Evolutionary conservation across 805 yeast species (phyloP).

Genomic region (Ogataea corticis): DNA sequence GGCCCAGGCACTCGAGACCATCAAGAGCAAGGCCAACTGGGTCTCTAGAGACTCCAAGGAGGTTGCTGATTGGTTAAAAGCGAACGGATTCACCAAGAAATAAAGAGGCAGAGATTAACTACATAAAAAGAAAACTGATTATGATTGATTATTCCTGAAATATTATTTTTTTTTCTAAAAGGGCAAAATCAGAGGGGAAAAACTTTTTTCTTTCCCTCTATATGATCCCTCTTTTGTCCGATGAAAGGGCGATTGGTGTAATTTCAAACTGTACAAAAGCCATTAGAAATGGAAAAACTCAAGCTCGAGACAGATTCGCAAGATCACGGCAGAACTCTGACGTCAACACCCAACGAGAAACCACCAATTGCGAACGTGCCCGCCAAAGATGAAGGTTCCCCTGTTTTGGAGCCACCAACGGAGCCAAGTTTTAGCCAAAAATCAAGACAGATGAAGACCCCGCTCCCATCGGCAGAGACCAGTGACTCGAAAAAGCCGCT

Average conservation of each 20-base stretch:
- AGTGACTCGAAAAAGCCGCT: slow-evolving; percentile 10
- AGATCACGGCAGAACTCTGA: background rate
- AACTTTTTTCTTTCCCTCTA: slow-evolving; percentile 5
- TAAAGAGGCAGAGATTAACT: too few relatives aligned
- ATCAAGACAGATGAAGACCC: slow-evolving; percentile 12
- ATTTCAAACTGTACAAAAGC: too few relatives aligned
- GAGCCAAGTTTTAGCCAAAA: background rate
- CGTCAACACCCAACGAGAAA: slow-evolving; percentile 5
- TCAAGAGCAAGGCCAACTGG: slow-evolving; percentile 57
- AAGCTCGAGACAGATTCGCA: background rate
- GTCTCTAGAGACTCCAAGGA: slow-evolving; percentile 47
- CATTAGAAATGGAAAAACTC: background rate
- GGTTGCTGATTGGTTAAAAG: slow-evolving; percentile 47
- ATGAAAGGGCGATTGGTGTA: background rate
- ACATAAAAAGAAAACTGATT: too few relatives aligned
- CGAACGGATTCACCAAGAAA: slow-evolving; percentile 23
- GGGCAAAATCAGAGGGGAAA: slow-evolving; percentile 10
- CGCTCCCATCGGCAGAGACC: slow-evolving; percentile 7
- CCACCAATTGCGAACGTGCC: background rate
- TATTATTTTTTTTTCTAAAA: background rate
- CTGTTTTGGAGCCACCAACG: background rate
- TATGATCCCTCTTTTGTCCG: background rate
- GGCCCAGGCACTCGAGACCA: slow-evolving; percentile 57
- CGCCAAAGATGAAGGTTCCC: background rate
- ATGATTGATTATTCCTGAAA: background rate